Conservation (phyloP, 345 rosid genomes). For the Laguncularia racemosa region DNA sequence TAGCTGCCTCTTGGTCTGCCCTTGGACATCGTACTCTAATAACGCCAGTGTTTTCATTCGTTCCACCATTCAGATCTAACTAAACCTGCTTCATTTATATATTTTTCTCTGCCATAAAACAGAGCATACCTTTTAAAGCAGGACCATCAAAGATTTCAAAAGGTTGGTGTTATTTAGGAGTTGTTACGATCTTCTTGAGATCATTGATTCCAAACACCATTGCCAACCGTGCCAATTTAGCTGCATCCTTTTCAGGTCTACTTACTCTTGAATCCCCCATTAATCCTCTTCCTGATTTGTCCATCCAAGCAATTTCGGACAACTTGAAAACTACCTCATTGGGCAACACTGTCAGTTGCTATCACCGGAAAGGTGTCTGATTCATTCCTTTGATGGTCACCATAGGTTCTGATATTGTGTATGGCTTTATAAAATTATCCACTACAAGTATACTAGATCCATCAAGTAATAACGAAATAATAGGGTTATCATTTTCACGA, state of each 20-base stretch:
- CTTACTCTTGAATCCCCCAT: constrained; percentile 3
- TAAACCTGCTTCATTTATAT: no score
- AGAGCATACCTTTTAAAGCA: no score
- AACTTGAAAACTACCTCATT: constrained; percentile 26
- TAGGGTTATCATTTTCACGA: no score
- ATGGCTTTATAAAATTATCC: constrained; percentile 25
- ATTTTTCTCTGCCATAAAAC: no score
- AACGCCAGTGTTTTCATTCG: no score
- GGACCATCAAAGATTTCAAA: not conserved
- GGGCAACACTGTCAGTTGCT: constrained; percentile 27
- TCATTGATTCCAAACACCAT: constrained; percentile 32
- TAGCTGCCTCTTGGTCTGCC: no score
- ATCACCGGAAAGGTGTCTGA: constrained; percentile 22
- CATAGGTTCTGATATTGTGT: constrained; percentile 21
- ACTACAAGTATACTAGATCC: no score
- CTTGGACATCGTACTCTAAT: no score
- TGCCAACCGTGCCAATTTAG: constrained; percentile 25
- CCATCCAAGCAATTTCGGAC: constrained; percentile 16
- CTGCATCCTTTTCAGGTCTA: constrained; percentile 17
- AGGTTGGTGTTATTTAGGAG: constrained; percentile 11
- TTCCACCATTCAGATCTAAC: no score
- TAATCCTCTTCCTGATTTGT: not conserved
- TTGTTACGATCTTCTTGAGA: constrained; percentile 29
- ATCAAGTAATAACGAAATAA: not conserved
- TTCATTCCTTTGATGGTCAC: constrained; percentile 18